A percentile compares a stretch with the other conserved stretches of the same genome.
Conservation (phyloP, 1,139 yeast genomes). For the Oligophagozyma castellii region DNA sequence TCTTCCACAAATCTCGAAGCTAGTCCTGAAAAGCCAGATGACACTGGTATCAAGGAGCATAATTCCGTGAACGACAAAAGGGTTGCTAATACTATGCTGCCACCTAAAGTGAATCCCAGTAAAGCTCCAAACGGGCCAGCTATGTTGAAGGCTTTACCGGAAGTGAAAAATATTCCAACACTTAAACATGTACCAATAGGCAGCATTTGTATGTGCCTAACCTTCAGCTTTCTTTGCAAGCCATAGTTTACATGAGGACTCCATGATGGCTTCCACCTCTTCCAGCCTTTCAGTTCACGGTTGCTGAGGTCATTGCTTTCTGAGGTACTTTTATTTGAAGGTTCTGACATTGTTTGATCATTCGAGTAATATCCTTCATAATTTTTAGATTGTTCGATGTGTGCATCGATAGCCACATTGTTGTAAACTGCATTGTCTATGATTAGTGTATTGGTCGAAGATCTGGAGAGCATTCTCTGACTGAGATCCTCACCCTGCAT, state of each 20-base stretch:
- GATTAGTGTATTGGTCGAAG: conserved; percentile 6
- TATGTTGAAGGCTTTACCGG: conserved; percentile 59
- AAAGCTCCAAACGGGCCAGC: conserved; percentile 78
- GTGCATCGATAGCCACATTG: conserved; percentile 13
- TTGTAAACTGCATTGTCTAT: conserved; percentile 14
- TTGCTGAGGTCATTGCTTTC: conserved; percentile 1
- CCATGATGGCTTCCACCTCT: conserved; percentile 2
- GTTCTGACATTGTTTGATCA: background rate
- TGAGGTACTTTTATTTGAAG: conserved; percentile 2
- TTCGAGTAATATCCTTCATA: background rate
- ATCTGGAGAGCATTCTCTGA: background rate
- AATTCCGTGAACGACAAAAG: conserved; percentile 70
- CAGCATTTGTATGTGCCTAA: conserved; percentile 65
- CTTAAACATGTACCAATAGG: conserved; percentile 74
- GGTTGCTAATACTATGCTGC: conserved; percentile 51
- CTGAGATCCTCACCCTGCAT: conserved; percentile 1
- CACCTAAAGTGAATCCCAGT: conserved; percentile 54
- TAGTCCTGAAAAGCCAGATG: conserved; percentile 66
- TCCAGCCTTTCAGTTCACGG: conserved; percentile 1
- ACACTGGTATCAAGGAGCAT: conserved; percentile 68
- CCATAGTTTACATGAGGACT: conserved; percentile 4
- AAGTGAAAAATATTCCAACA: conserved; percentile 60
- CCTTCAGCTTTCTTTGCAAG: conserved; percentile 42
- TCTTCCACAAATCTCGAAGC: conserved; percentile 73
- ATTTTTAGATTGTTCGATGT: conserved; percentile 2